Conservation (phyloP, 2,329 filamentous ascomycete genomes). For the Ophiostoma quercus region DNA sequence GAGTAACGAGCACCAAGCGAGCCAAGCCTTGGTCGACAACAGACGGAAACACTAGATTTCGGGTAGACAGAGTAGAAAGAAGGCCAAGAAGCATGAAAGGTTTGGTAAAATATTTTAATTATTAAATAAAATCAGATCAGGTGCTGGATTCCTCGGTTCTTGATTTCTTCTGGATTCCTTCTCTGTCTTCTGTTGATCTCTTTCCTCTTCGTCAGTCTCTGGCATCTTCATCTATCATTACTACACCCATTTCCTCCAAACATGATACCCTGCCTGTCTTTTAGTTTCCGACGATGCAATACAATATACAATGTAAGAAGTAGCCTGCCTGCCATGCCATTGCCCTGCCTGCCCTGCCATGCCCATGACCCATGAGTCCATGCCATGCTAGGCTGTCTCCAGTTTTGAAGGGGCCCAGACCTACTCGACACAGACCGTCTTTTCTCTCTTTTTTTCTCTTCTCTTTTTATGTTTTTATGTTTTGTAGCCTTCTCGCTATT, state of each 20-base stretch:
- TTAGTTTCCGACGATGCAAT: not conserved
- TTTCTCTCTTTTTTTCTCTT: not conserved
- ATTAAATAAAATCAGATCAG: too few species aligned
- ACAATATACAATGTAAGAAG: too few species aligned
- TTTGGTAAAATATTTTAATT: too few species aligned
- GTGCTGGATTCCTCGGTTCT: not conserved
- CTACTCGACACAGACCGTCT: constrained; percentile 10
- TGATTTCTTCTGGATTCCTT: not conserved
- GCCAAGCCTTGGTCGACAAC: constrained; percentile 13
- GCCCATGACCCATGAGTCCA: not conserved
- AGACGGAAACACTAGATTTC: not conserved
- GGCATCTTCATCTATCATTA: not conserved
- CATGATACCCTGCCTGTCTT: not conserved
- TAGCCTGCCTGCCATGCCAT: too few species aligned
- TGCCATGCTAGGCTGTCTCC: not conserved
- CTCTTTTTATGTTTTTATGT: not conserved
- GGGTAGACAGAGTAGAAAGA: too few species aligned
- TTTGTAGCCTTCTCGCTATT: not conserved
- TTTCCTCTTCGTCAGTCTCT: not conserved
- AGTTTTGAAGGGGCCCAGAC: constrained; percentile 9
- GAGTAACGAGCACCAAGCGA: not conserved
- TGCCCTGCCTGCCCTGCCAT: too few species aligned
- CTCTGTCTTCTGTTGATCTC: not conserved
- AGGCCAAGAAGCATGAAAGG: too few species aligned
- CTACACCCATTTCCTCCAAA: constrained; percentile 1